Percentiles rank a stretch among this genome's conserved stretches.
phyloP scores from a whole-genome alignment of 225 moss, liverwort and hornwort genomes.

The Pseudisothecium myosuroides region DNA sequence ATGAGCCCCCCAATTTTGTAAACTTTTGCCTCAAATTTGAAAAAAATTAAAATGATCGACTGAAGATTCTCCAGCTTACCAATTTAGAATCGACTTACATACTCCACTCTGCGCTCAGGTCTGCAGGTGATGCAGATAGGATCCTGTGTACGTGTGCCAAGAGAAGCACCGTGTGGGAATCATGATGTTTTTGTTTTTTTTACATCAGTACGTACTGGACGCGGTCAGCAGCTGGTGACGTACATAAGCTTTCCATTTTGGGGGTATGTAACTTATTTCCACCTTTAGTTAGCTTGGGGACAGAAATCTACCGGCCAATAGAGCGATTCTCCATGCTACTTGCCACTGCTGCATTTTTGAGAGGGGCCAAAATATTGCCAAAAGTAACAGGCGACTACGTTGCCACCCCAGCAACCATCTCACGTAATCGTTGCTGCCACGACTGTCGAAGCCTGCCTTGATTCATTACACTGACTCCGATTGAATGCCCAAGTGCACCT shows the following conservation, averaged over 20 bases:
- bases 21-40: background rate
- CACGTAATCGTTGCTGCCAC: background rate
- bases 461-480: background rate
- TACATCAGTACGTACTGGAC: too few species aligned
- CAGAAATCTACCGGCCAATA: background rate
- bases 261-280: background rate
- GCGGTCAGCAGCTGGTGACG: too few species aligned
- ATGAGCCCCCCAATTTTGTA: background rate
- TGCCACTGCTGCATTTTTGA: too few species aligned
- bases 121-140: background rate
- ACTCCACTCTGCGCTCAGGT: background rate
- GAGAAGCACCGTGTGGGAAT: background rate
- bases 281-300: background rate
- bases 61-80: background rate
- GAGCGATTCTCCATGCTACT: background rate
- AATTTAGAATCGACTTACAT: background rate
- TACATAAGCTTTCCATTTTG: background rate
- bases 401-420: background rate
- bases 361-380: too few species aligned
- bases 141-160: background rate
- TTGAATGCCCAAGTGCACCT: background rate
- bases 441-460: background rate
- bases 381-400: background rate
- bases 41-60: background rate
- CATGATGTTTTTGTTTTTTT: background rate